Evolutionary conservation across 2,329 filamentous ascomycete genomes (phyloP).

Genomic region (Neopestalotiopsis clavispora): DNA sequence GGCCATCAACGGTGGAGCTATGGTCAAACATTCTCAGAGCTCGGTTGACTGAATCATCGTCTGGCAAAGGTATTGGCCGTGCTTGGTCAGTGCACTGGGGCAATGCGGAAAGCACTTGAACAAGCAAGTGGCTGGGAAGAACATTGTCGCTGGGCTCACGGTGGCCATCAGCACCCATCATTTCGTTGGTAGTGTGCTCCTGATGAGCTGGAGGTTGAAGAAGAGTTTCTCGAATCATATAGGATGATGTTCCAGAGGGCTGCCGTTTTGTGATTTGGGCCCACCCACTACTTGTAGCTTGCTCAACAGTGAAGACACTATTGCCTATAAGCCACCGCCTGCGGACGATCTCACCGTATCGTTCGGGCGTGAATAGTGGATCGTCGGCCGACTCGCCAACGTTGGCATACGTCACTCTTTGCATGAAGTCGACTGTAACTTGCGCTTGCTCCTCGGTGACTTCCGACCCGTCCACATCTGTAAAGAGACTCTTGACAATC

Average conservation of each 20-base stretch:
- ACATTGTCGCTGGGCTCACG: constrained; percentile 62
- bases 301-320: constrained; percentile 76
- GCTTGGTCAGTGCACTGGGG: constrained; percentile 61
- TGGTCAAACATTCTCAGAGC: constrained; percentile 84
- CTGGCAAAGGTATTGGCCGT: constrained; percentile 77
- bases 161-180: constrained; percentile 52
- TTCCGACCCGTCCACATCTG: constrained; percentile 74
- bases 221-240: constrained; percentile 64
- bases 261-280: constrained; percentile 75
- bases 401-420: constrained; percentile 84
- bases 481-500: constrained; percentile 88
- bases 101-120: constrained; percentile 69
- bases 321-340: constrained; percentile 76
- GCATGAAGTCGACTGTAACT: constrained; percentile 94
- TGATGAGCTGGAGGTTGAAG: constrained; percentile 63
- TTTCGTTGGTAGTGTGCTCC: constrained; percentile 50
- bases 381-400: constrained; percentile 76
- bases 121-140: constrained; percentile 74
- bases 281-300: constrained; percentile 68
- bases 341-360: constrained; percentile 69
- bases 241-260: constrained; percentile 69
- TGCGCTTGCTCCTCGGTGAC: constrained; percentile 89
- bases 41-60: constrained; percentile 70
- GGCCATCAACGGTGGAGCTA: constrained; percentile 88
- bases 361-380: constrained; percentile 65